Evolutionary conservation across 2,329 filamentous ascomycete genomes (phyloP).

Genomic region (Fusarium hostae): DNA sequence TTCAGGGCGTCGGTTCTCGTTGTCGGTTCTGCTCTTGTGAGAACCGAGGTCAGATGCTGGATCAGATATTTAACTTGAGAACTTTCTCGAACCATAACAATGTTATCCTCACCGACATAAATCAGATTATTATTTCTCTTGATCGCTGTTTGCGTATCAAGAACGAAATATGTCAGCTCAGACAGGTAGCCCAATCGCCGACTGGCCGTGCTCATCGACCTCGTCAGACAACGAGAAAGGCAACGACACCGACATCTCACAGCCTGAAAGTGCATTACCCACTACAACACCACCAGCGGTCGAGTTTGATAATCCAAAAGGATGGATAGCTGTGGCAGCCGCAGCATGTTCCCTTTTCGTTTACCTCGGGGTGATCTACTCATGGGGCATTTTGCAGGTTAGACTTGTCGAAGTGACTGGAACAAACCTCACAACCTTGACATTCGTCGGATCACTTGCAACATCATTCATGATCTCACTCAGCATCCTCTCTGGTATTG

Average conservation of each 20-base stretch:
- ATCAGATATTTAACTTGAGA: conserved; percentile 5
- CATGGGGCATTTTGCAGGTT: conserved; percentile 48
- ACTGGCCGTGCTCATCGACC: background rate
- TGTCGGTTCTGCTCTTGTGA: background rate
- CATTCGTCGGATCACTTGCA: conserved; percentile 46
- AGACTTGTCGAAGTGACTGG: conserved; percentile 40
- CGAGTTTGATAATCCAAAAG: conserved; percentile 23
- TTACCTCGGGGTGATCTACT: conserved; percentile 48
- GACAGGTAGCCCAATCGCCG: rapidly evolving
- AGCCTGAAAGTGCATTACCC: background rate
- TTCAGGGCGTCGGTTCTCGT: background rate
- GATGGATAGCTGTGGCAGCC: conserved; percentile 34
- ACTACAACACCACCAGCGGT: background rate
- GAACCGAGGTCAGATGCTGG: background rate
- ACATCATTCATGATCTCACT: conserved; percentile 44
- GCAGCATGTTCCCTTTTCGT: conserved; percentile 43
- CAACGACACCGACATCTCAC: conserved; percentile 5
- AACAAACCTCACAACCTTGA: conserved; percentile 43
- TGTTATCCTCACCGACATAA: background rate
- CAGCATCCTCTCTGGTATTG: conserved; percentile 30
- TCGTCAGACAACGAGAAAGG: conserved; percentile 31
- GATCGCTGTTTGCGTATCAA: rapidly evolving
- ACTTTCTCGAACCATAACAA: background rate
- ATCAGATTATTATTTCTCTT: background rate
- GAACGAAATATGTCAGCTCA: background rate